Evolutionary conservation across 495 filamentous ascomycete species (phyloP).

Genomic region (Parmelia sp.): DNA sequence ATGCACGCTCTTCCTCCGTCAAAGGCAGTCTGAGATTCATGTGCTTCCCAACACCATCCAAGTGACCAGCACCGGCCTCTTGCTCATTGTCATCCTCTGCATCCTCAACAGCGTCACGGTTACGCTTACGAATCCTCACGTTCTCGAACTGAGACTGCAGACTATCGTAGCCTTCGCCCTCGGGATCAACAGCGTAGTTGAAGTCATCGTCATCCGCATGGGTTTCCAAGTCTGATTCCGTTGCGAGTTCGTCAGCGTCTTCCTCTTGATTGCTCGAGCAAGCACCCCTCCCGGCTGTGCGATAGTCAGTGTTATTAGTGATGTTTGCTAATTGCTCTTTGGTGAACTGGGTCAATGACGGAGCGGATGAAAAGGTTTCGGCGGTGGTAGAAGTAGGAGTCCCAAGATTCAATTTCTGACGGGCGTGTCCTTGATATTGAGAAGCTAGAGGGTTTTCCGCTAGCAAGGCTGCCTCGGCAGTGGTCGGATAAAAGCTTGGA

Average conservation of each 20-base stretch:
- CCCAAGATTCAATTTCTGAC: neutral
- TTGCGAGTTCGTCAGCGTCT: neutral
- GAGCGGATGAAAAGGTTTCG: neutral
- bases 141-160: conserved; percentile 1
- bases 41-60: neutral
- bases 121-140: conserved; percentile 10
- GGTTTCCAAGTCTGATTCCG: conserved; percentile 15
- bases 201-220: conserved; percentile 1
- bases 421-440: neutral
- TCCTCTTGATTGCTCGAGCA: neutral
- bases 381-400: neutral
- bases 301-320: neutral
- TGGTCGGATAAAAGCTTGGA: neutral
- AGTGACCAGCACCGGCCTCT: neutral
- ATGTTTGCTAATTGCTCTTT: neutral
- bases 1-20: neutral
- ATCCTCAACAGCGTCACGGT: neutral
- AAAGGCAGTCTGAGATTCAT: neutral
- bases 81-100: conserved; percentile 1
- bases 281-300: neutral
- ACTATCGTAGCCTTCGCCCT: conserved; percentile 2
- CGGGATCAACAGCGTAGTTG: neutral
- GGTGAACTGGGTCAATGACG: neutral
- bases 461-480: neutral
- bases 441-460: neutral